Percentiles rank a stretch among this genome's conserved stretches.
phyloP scores from a whole-genome alignment of 2,329 filamentous ascomycete species.

The Ophiostoma angusticollis region DNA sequence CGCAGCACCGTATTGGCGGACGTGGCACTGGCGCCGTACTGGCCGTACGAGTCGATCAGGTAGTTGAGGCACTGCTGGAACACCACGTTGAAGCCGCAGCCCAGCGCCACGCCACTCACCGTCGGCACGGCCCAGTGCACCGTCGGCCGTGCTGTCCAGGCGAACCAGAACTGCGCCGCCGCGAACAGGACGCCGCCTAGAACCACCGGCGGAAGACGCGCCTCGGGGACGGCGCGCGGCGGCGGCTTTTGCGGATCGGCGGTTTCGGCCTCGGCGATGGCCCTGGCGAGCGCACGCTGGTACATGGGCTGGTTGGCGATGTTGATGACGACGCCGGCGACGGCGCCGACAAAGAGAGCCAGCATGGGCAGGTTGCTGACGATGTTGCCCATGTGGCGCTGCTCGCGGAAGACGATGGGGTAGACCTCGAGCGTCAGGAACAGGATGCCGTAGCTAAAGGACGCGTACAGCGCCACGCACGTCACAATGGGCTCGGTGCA shows the following conservation, averaged over 20 bases:
- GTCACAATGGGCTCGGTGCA: conserved; percentile 57
- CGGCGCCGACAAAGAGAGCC: conserved; percentile 31
- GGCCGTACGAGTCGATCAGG: conserved; percentile 39
- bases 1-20: conserved; percentile 51
- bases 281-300: conserved; percentile 30
- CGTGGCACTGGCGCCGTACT: conserved; percentile 49
- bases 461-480: conserved; percentile 30
- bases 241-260: too few relatives aligned
- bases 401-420: conserved; percentile 34
- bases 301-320: conserved; percentile 30
- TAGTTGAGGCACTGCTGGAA: conserved; percentile 39
- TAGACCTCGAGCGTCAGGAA: conserved; percentile 46
- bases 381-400: conserved; percentile 46
- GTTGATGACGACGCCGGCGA: conserved; percentile 40
- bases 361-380: conserved; percentile 45
- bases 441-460: conserved; percentile 42
- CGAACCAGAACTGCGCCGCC: conserved; percentile 25
- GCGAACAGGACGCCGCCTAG: conserved; percentile 30
- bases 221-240: conserved; percentile 23
- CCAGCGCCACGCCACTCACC: conserved; percentile 24
- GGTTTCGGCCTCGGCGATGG: conserved; percentile 12
- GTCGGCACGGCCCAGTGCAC: conserved; percentile 12
- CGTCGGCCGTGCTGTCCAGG: conserved; percentile 13
- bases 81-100: conserved; percentile 31
- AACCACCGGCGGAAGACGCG: conserved; percentile 31